These are phyloP conservation scores for Colletotrichum cereale DNA, from an alignment of 2,329 filamentous ascomycete genomes.

Conservation along the genomic window DNA sequence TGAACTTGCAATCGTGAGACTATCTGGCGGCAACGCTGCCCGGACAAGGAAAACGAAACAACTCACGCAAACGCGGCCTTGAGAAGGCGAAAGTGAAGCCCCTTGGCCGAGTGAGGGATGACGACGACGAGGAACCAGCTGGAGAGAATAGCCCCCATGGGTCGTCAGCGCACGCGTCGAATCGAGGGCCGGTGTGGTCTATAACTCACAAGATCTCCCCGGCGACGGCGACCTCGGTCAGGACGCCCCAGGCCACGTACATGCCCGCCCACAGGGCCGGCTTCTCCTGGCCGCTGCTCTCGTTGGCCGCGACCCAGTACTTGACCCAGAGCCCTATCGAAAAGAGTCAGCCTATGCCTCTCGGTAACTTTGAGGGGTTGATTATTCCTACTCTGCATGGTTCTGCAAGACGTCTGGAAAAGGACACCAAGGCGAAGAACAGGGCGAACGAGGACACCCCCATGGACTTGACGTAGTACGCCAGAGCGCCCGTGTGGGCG, in stretches of 20 bases:
- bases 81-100: constrained; percentile 30
- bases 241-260: constrained; percentile 25
- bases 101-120: constrained; percentile 30
- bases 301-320: constrained; percentile 31
- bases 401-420: constrained; percentile 13
- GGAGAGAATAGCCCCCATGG: too few species aligned
- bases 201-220: constrained; percentile 4
- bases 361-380: too few species aligned
- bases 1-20: neutral
- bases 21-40: neutral
- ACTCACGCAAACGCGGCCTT: constrained; percentile 24
- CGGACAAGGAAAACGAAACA: accelerated
- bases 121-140: constrained; percentile 34
- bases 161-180: neutral
- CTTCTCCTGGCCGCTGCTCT: neutral
- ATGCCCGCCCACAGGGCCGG: constrained; percentile 22
- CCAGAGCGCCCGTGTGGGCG: constrained; percentile 14
- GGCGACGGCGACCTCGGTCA: constrained; percentile 13
- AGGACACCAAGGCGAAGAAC: constrained; percentile 23
- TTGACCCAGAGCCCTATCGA: constrained; percentile 19
- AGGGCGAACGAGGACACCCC: constrained; percentile 3
- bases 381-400: constrained; percentile 14
- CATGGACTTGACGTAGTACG: constrained; percentile 32
- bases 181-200: accelerated
- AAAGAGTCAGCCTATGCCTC: neutral